Base-by-base conservation (phyloP, 805 yeast species). In the Lachancea sp. region DNA sequence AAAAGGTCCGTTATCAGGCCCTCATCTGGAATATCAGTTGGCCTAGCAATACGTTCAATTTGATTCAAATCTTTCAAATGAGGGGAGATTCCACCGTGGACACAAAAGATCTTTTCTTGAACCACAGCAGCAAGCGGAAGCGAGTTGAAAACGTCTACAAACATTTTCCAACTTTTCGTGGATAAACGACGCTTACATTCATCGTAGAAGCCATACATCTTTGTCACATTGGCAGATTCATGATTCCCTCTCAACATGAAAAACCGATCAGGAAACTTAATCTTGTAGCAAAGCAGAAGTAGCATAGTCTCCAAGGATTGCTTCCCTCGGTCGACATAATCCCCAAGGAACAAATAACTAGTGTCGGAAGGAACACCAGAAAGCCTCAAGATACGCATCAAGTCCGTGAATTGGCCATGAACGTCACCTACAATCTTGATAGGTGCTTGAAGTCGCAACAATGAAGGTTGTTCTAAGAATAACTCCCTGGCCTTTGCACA, bases 321-420 rank as follows among this genome's bases (percentile, higher is more conserved):
- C 64, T 92, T 92, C 42, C 98, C 98, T 50, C 98, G 75, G 64
- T 92, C 98, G 38, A 92, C 97, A 64, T 92, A 92, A 66, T 92
- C 98, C 29, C 98, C 98, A 34, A 92, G 65, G 54, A 92, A 92
- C 49, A 92, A 67, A 65, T 87, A 92, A 63, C 92, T 92, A 7
- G 96, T 78, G 47, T 83, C 78, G 2, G 96, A 96, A 8, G 98
- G 98, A 59, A 87, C 84, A 19, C 98, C 98, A 67, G 97, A 87
- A 65, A 88, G 80, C 46, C 94, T 87, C 63, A 92, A 82, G 46
- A 92, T 76, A 50, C 98, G 75, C 50, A 92, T 77, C 50, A 92
- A 70, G 63, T 92, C 98, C 38, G 84, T 83, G 60, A 82, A 92
- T 64, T 92, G 98, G 33, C 98, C 98, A 61, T 92, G 98, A 30